phyloP scores from a whole-genome alignment of 2,329 filamentous ascomycete species.

The Fusarium tanahbumbuense region DNA sequence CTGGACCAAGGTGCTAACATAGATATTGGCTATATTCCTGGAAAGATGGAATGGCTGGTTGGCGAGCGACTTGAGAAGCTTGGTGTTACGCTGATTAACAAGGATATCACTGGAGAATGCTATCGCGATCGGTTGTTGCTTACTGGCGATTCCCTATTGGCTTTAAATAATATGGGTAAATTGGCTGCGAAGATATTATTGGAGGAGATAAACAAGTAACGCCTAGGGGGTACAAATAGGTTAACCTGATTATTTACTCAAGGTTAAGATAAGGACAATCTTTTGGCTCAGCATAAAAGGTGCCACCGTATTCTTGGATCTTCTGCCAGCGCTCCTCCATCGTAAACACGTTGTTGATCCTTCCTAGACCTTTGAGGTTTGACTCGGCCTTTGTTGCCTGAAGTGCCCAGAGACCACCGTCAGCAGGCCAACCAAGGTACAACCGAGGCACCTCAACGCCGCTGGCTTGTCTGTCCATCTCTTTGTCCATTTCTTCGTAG shows the following conservation, averaged over 20 bases:
- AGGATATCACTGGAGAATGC: conserved; percentile 1
- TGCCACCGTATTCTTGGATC: background rate
- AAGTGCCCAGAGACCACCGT: background rate
- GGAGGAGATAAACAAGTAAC: background rate
- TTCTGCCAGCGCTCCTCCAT: background rate
- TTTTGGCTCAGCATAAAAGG: background rate
- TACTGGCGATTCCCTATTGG: background rate
- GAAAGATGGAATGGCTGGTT: conserved; percentile 11
- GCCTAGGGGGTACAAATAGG: too few species aligned
- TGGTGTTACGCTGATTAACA: background rate
- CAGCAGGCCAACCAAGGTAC: accelerated
- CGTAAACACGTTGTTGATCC: background rate
- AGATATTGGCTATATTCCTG: conserved; percentile 7
- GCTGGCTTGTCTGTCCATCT: too few species aligned
- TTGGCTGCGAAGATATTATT: background rate
- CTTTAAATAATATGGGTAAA: conserved; percentile 1
- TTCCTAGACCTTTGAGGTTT: background rate
- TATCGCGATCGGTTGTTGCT: background rate
- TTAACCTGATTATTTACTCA: too few species aligned
- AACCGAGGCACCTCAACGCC: too few species aligned
- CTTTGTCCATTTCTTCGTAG: too few species aligned
- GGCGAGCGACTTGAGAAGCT: background rate
- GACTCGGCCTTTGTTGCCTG: too few species aligned
- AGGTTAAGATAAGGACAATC: background rate
- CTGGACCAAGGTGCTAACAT: background rate